phyloP scores from a whole-genome alignment of 2,329 filamentous ascomycete genomes.

The Rutstroemia sp. region DNA sequence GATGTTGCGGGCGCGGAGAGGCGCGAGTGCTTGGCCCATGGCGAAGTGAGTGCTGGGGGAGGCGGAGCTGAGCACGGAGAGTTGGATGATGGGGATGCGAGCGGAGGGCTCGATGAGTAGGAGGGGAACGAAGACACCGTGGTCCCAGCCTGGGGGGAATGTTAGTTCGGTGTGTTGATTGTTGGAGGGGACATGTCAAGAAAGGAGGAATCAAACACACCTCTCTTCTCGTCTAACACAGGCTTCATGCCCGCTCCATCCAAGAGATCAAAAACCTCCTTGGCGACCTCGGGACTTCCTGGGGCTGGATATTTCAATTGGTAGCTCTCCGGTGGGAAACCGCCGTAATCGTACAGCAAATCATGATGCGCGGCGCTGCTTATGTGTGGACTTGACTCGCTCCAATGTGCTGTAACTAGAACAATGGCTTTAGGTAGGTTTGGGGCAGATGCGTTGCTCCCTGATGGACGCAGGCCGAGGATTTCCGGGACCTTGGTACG shows the following conservation, averaged over 20 bases:
- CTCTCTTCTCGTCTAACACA: conserved; percentile 18
- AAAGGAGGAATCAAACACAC: conserved; percentile 2
- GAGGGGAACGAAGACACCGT: conserved; percentile 55
- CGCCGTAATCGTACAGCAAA: conserved; percentile 52
- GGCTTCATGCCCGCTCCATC: conserved; percentile 35
- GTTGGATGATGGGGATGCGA: conserved; percentile 60
- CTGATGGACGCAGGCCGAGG: conserved; percentile 44
- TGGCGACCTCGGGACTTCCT: conserved; percentile 46
- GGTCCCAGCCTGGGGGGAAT: conserved; percentile 35
- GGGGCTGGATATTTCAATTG: conserved; percentile 47
- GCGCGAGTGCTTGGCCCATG: conserved; percentile 57
- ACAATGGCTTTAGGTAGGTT: conserved; percentile 58
- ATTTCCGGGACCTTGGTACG: conserved; percentile 46
- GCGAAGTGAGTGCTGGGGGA: conserved; percentile 59
- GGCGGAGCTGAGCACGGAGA: conserved; percentile 53
- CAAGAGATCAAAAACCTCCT: conserved; percentile 39
- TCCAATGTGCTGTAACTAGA: conserved; percentile 74
- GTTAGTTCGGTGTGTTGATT: not conserved
- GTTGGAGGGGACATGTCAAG: not conserved
- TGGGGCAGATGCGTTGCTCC: not conserved
- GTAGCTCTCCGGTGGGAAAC: conserved; percentile 50
- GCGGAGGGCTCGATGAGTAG: conserved; percentile 20
- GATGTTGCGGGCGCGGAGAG: conserved; percentile 60
- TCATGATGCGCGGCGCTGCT: conserved; percentile 40
- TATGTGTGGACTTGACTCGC: conserved; percentile 45